Evolutionary conservation across 345 rosid genomes (phyloP), one percentile per base, ranked within the genome.

Genomic region (Passiflora organensis): DNA sequence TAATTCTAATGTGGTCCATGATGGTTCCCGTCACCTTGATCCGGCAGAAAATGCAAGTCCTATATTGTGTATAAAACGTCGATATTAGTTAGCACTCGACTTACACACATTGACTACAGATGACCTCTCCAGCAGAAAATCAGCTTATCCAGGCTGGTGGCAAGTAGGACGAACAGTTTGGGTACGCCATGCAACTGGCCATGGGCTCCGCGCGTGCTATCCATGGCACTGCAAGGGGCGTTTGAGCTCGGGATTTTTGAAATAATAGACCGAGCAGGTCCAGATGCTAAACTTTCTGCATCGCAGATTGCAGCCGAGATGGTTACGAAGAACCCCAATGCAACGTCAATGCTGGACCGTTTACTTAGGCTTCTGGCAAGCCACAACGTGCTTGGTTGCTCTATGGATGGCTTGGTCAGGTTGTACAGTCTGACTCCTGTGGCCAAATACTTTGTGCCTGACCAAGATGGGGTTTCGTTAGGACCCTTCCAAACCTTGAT

Each of bases 211-310:
- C 66, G 13, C 19, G 79, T 67, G 13, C 54, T 85, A 23, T 80
- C 90, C 4, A 78, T 78, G 85, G 59, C 74, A 32, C 20, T 82
- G 46, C 60, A 68, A 44, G 69, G 87, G 5, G 80, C 84, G 21
- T 60, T 77, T n/a, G 80, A 79, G 56, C 76, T 79, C 17, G 86
- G 67, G 4, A 43, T 85, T 23, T 78, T 83, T 20, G 80, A 77
- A 20, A 69, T 73, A 5, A 63, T 86, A 23, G 74, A 69, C 38
- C 59, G 57, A 18, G 72, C 66, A 2, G 76, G 76, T 10, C 66
- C 48, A 0, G 78, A 55, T 13, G 64, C 64, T 25, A 75, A 71
- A 63, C 68, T 86, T 50, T 79, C 85, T 1, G 54, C 81, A 6
- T 49, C 81, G 0, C 70, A 82, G 59, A 78, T 85, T 12, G 77